phyloP scores from a whole-genome alignment of 2,329 filamentous ascomycete genomes.

The Bertia moriformis region DNA sequence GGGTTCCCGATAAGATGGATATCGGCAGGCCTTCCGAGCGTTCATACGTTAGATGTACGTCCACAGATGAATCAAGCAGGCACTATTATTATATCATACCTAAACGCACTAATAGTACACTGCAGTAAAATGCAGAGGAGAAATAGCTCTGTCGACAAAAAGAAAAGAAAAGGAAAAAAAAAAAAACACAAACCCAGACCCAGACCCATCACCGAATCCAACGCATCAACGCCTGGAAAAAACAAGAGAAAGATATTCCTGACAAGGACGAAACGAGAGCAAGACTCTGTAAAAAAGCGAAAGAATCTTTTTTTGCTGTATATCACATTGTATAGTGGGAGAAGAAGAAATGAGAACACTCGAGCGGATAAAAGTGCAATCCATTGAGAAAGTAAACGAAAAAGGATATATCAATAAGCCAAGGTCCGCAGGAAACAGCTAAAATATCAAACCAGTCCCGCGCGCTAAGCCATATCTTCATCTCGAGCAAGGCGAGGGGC shows the following conservation, averaged over 20 bases:
- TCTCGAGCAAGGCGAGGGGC: background rate
- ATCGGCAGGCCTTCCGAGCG: too few species aligned
- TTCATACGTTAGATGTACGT: too few species aligned
- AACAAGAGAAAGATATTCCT: background rate
- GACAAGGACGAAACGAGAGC: background rate
- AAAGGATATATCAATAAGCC: background rate
- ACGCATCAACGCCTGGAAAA: background rate
- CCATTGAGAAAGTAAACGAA: too few species aligned
- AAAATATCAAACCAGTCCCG: background rate
- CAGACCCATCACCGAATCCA: background rate
- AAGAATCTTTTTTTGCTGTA: too few species aligned
- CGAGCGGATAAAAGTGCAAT: background rate
- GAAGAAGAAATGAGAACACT: too few species aligned
- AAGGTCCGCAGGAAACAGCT: background rate
- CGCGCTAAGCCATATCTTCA: background rate
- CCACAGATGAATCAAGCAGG: too few species aligned
- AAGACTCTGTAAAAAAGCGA: background rate
- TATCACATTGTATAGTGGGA: too few species aligned
- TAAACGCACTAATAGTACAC: background rate
- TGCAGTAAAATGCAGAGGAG: background rate
- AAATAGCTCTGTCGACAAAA: too few species aligned
- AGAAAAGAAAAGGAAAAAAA: background rate
- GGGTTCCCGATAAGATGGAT: too few species aligned
- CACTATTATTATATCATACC: background rate
- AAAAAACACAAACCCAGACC: background rate